These are phyloP conservation scores for Dactylis glomerata DNA, from an alignment of 176 grass and related monocot species.

Conservation along the genomic window DNA sequence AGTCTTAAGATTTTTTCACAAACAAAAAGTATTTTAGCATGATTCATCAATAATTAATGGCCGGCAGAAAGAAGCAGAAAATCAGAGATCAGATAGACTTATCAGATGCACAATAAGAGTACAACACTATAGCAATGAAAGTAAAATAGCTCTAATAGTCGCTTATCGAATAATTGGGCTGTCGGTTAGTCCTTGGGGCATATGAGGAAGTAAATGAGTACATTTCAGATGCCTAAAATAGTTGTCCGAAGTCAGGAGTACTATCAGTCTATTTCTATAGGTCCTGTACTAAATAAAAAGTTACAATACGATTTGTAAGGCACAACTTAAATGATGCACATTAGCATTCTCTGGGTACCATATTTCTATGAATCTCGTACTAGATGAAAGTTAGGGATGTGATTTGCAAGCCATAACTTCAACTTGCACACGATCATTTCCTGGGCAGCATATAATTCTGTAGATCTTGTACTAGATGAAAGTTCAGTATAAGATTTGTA, in stretches of 20 bases:
- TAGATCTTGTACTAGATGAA: not conserved
- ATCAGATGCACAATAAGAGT: not conserved
- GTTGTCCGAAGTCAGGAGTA: not conserved
- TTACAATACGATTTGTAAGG: not conserved
- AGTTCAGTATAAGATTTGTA: not conserved
- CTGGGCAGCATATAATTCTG: not conserved
- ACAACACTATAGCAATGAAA: not conserved
- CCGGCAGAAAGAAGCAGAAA: not conserved
- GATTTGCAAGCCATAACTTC: not conserved
- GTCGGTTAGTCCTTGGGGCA: not conserved
- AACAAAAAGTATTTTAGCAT: not conserved
- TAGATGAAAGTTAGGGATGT: not conserved
- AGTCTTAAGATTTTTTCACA: not conserved
- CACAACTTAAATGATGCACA: not conserved
- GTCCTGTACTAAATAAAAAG: not conserved
- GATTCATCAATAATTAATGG: not conserved
- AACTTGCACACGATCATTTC: not conserved
- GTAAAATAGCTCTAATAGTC: not conserved
- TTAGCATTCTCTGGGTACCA: not conserved
- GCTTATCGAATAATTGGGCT: not conserved
- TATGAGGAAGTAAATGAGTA: not conserved
- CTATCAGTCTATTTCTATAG: not conserved
- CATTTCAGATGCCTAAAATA: not conserved
- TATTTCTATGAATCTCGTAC: not conserved
- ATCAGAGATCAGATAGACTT: not conserved